Conservation (phyloP, 225 moss, liverwort and hornwort genomes). For the Asterella californica region DNA sequence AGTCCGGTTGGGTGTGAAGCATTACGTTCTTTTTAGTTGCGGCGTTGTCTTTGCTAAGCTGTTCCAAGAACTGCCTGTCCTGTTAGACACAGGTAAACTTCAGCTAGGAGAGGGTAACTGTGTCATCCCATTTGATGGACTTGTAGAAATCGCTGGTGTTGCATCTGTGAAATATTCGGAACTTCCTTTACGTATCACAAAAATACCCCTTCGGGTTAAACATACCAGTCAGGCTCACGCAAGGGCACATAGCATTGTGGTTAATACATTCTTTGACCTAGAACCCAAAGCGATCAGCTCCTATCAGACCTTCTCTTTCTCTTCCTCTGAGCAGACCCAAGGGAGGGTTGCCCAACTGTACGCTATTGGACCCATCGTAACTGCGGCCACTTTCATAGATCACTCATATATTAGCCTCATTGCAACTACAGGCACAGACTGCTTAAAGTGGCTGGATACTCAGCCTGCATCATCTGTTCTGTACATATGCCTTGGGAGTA, state of each 20-base stretch:
- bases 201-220: not conserved
- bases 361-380: no score
- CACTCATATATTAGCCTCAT: no score
- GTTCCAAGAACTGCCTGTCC: not conserved
- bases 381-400: no score
- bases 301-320: no score
- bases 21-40: not conserved
- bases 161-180: not conserved
- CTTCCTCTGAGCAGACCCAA: no score
- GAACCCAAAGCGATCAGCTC: no score
- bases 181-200: not conserved
- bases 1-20: not conserved
- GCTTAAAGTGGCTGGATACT: no score
- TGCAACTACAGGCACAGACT: no score
- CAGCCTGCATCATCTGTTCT: no score
- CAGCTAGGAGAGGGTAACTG: not conserved
- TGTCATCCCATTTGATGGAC: not conserved
- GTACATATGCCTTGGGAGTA: no score
- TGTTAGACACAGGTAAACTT: not conserved
- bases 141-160: not conserved
- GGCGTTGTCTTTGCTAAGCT: not conserved
- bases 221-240: not conserved
- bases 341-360: no score
- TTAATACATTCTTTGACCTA: no score
- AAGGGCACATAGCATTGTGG: not conserved